These are phyloP conservation scores for Mytilinidion resinicola DNA, from an alignment of 495 filamentous ascomycete genomes.

Conservation along the genomic window DNA sequence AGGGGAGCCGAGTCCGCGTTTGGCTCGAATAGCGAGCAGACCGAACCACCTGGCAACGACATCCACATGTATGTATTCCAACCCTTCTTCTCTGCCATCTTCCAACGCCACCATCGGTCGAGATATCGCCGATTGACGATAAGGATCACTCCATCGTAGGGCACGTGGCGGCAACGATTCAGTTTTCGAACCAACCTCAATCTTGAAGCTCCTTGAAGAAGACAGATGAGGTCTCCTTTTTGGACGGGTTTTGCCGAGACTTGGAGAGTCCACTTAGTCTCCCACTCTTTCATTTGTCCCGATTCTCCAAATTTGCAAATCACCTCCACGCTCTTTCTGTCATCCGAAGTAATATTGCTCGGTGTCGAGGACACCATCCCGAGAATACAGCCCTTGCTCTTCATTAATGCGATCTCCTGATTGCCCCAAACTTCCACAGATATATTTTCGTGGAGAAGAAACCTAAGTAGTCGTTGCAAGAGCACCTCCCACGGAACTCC, in stretches of 20 bases:
- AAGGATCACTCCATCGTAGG: too few relatives aligned
- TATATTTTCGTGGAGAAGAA: constrained; percentile 16
- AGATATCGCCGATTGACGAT: too few relatives aligned
- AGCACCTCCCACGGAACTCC: constrained; percentile 22
- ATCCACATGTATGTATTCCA: too few relatives aligned
- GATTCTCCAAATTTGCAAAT: constrained; percentile 19
- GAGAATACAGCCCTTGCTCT: constrained; percentile 19
- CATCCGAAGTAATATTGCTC: not conserved
- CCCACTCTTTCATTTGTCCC: constrained; percentile 3
- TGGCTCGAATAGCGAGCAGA: too few relatives aligned
- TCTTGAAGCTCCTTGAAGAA: constrained; percentile 28
- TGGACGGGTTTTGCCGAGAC: constrained; percentile 24
- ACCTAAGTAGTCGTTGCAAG: constrained; percentile 17
- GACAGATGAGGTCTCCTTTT: constrained; percentile 30
- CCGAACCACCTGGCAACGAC: too few relatives aligned
- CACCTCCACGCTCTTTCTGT: constrained; percentile 22
- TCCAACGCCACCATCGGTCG: too few relatives aligned
- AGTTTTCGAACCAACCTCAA: too few relatives aligned
- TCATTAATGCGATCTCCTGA: constrained; percentile 22
- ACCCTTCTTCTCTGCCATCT: too few relatives aligned
- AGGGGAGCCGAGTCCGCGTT: too few relatives aligned
- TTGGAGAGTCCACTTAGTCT: constrained; percentile 25
- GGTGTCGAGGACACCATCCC: not conserved
- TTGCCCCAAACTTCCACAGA: constrained; percentile 21
- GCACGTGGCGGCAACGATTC: too few relatives aligned